phyloP scores from a whole-genome alignment of 2,329 filamentous ascomycete genomes.

The Venturia nashicola region DNA sequence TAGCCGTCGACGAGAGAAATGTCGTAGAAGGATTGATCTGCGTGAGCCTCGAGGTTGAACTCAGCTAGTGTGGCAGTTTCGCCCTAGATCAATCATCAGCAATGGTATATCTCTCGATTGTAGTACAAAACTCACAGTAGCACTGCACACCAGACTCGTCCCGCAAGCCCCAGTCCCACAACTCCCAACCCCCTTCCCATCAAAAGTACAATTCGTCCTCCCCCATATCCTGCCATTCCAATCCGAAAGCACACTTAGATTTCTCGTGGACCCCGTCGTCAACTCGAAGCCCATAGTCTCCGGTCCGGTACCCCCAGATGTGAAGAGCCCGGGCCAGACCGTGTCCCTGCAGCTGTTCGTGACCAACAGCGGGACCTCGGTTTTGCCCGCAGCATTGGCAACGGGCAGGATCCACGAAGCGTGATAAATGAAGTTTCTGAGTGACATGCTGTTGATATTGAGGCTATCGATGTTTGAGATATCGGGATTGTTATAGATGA shows the following conservation, averaged over 20 bases:
- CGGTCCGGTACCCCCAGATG: conserved; percentile 58
- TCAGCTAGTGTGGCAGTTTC: conserved; percentile 68
- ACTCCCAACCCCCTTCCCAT: conserved; percentile 49
- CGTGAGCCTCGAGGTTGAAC: conserved; percentile 60
- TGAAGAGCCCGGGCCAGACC: conserved; percentile 66
- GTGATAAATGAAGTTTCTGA: neutral
- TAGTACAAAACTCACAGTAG: neutral
- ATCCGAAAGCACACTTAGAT: conserved; percentile 54
- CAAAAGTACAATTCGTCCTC: conserved; percentile 71
- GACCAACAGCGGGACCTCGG: conserved; percentile 44
- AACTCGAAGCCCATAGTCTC: conserved; percentile 58
- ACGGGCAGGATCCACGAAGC: neutral
- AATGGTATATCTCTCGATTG: neutral
- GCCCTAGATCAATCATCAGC: conserved; percentile 36
- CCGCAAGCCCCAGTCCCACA: conserved; percentile 70
- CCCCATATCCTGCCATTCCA: conserved; percentile 80
- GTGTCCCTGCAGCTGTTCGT: conserved; percentile 60
- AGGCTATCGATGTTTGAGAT: too few species aligned
- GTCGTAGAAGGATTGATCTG: conserved; percentile 66
- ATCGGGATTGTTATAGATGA: too few species aligned
- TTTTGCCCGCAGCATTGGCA: neutral
- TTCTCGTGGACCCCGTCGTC: conserved; percentile 41
- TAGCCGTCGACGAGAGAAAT: conserved; percentile 78
- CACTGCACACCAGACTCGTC: conserved; percentile 50
- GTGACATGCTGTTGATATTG: neutral